phyloP scores from a whole-genome alignment of 2,329 filamentous ascomycete genomes.

The Ascochyta viciae-villosae region DNA sequence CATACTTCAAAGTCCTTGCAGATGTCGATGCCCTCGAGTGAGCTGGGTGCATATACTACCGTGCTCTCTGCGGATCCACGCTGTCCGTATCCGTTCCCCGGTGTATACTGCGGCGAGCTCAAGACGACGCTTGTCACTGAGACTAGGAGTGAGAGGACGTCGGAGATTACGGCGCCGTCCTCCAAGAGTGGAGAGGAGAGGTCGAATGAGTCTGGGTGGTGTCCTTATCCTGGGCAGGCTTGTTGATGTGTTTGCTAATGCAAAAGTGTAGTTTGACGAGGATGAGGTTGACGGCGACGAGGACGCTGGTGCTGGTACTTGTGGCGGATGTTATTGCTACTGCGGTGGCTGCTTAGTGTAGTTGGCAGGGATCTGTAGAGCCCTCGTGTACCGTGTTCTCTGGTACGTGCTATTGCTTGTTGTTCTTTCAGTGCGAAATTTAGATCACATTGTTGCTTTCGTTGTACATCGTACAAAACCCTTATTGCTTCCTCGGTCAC shows the following conservation, averaged over 20 bases:
- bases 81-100: slow-evolving; percentile 43
- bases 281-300: background rate
- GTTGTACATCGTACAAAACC: no score
- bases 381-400: background rate
- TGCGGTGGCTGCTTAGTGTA: background rate
- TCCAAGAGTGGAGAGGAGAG: background rate
- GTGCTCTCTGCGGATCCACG: slow-evolving; percentile 22
- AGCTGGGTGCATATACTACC: background rate
- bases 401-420: background rate
- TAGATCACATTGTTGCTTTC: no score
- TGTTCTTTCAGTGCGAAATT: background rate
- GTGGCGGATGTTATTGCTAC: slow-evolving; percentile 8
- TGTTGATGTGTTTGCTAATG: slow-evolving; percentile 6
- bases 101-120: slow-evolving; percentile 25
- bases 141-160: slow-evolving; percentile 1
- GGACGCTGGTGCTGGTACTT: slow-evolving; percentile 8
- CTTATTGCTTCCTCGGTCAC: no score
- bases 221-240: slow-evolving; percentile 23
- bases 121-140: slow-evolving; percentile 25
- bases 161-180: background rate
- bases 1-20: background rate
- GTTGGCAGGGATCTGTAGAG: background rate
- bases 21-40: background rate
- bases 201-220: slow-evolving; percentile 18
- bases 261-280: background rate